These are phyloP conservation scores for Corrigiola litoralis DNA, from an alignment of 179 eudicot species.

Conservation along the genomic window DNA sequence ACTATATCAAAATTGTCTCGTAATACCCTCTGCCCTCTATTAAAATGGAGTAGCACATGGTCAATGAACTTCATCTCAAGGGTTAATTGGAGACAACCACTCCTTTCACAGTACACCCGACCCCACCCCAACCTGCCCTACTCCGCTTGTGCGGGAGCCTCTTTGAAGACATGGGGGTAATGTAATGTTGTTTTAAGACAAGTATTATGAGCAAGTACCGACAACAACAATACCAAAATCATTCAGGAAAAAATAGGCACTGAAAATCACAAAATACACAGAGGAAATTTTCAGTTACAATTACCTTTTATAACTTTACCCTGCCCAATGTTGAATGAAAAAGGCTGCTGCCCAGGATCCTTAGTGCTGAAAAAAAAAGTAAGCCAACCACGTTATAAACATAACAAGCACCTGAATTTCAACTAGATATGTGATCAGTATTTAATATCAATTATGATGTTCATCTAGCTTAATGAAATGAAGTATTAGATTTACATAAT, in stretches of 20 bases:
- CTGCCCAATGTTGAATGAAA: conserved; percentile 43
- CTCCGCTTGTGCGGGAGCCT: too few species aligned
- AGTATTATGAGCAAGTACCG: background rate
- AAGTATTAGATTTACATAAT: background rate
- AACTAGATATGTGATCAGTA: background rate
- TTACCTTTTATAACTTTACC: conserved; percentile 48
- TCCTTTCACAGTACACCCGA: too few species aligned
- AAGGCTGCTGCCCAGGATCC: conserved; percentile 47
- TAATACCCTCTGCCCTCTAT: too few species aligned
- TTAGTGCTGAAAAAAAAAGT: conserved; percentile 35
- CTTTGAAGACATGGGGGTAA: too few species aligned
- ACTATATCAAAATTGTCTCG: too few species aligned
- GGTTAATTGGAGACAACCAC: too few species aligned
- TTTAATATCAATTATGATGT: background rate
- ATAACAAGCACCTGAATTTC: background rate
- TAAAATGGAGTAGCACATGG: too few species aligned
- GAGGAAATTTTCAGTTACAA: background rate
- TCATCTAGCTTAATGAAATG: background rate
- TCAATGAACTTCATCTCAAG: too few species aligned
- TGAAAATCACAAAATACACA: background rate
- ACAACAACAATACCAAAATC: background rate
- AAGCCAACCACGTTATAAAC: background rate
- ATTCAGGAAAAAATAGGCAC: background rate
- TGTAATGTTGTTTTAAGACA: too few species aligned
- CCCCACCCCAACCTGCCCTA: too few species aligned